A percentile compares a stretch with the other conserved stretches of the same genome.
These are phyloP conservation scores for Tuber aestivum DNA, from an alignment of 495 filamentous ascomycete species.

Conservation along the genomic window DNA sequence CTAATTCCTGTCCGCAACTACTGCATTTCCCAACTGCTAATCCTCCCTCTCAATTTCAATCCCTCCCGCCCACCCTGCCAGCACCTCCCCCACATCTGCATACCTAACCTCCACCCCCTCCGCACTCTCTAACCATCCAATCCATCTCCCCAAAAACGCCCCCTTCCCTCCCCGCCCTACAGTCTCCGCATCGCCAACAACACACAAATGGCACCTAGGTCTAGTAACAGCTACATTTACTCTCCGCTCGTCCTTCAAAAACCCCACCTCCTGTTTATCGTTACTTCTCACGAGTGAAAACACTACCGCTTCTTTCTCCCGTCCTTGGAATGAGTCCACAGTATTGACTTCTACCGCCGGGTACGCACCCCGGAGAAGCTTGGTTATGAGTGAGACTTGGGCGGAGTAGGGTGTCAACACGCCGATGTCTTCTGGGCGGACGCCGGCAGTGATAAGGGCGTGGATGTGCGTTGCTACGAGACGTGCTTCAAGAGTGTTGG, in stretches of 20 bases:
- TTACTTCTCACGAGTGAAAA: slow-evolving; percentile 90
- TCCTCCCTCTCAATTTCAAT: slow-evolving; percentile 7
- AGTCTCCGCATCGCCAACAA: slow-evolving; percentile 91
- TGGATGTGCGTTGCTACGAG: slow-evolving; percentile 71
- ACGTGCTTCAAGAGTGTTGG: slow-evolving; percentile 84
- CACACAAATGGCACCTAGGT: slow-evolving; percentile 78
- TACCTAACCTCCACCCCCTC: slow-evolving; percentile 34
- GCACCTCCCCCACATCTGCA: slow-evolving; percentile 35
- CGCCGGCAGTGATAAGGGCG: slow-evolving; percentile 67
- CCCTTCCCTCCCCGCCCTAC: slow-evolving; percentile 22
- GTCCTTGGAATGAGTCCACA: slow-evolving; percentile 93
- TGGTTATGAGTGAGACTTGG: slow-evolving; percentile 72
- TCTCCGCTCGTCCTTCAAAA: slow-evolving; percentile 84
- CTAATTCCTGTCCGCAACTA: background rate
- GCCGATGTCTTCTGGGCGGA: slow-evolving; percentile 75
- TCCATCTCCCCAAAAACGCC: slow-evolving; percentile 34
- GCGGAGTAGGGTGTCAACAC: slow-evolving; percentile 96
- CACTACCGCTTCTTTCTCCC: slow-evolving; percentile 94
- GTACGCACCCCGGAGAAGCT: slow-evolving; percentile 67
- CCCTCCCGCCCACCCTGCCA: slow-evolving; percentile 25
- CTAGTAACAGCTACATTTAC: slow-evolving; percentile 97
- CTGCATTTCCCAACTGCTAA: background rate
- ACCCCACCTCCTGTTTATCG: slow-evolving; percentile 76
- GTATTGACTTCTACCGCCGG: slow-evolving; percentile 84
- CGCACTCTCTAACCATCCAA: slow-evolving; percentile 28